Percentiles rank a stretch among this genome's conserved stretches.
Conservation (phyloP, 2,329 filamentous ascomycete genomes). For the Davidsoniella neocaledoniae region DNA sequence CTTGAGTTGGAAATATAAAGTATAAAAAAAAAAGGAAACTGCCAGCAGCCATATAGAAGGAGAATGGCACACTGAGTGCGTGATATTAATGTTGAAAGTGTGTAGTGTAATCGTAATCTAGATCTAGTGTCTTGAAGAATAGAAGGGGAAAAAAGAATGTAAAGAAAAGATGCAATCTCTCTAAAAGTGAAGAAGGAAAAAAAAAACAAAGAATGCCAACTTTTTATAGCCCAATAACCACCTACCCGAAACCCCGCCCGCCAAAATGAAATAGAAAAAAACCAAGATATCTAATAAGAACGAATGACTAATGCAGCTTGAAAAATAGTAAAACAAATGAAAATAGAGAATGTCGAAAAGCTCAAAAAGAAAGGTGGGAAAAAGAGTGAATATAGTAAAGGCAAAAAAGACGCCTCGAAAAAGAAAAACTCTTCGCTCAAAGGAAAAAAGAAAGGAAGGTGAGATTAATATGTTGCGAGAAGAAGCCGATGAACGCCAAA, state of each 20-base stretch:
- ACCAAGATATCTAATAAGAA: neutral
- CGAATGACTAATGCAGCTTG: neutral
- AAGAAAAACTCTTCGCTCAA: constrained; percentile 11
- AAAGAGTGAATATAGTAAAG: neutral
- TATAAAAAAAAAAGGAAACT: too few relatives aligned
- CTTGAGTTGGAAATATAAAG: too few relatives aligned
- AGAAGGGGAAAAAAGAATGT: neutral
- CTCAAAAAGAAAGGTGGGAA: neutral
- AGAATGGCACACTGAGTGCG: too few relatives aligned
- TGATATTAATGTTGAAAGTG: too few relatives aligned
- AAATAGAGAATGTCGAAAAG: neutral
- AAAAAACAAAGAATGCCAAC: neutral
- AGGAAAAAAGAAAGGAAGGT: constrained; percentile 4
- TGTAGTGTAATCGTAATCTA: too few relatives aligned
- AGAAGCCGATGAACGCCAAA: neutral
- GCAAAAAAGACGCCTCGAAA: neutral
- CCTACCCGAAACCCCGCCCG: neutral
- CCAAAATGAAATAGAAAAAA: neutral
- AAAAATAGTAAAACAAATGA: neutral
- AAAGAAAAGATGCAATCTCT: neutral
- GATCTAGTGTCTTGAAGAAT: too few relatives aligned
- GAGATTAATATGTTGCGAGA: neutral
- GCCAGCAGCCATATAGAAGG: too few relatives aligned
- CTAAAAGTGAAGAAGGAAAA: neutral
- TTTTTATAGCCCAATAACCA: neutral